Base-by-base conservation (phyloP, 352 stramenopile species). In the Pythium coloratum region DNA sequence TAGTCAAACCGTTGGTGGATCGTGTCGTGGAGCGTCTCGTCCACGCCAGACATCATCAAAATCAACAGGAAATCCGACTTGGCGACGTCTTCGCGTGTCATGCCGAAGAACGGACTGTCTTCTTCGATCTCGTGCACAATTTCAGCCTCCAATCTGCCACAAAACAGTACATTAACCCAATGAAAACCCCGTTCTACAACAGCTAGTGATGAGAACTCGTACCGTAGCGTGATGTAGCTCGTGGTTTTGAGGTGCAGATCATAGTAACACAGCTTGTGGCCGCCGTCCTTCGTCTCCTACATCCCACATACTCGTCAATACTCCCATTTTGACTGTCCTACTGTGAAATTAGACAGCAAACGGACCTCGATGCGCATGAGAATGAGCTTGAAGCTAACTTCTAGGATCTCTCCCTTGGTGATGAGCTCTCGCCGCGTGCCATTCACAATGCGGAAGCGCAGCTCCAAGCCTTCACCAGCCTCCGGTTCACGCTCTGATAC, bases 251-350 rank as follows among this genome's bases (percentile, higher is more conserved):
- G 61, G 9, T 76, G 66, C 20, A 90, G 50, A 55, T 90, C 79
- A 40, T 90, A 90, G 64, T 88, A 88, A 40, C 81, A 90, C 26
- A 90, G 67, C 64, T 76, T 84, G 38, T 79, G 86, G 30, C 81
- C 76, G 2, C 72, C 73, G 32, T 62, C 32, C 18, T 59, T 73
- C 16, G 73, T 78, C 28, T 64, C 69, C 79, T 89, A n/a, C 12
- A 55, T 20, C 34, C 46, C 12, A 24, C 53, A 63, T n/a, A 20
- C 10, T 10, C 7, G 47, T 30, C 1, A 63, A 13, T 34, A 54
- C 26, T 1, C 28, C 28, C 28, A 30, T 30, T 30, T 30, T 30
- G 28, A 30, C 28, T 30, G 28, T 30, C 28, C 28, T 30, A 30
- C 28, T 30, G 28, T 30, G 28, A 30, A 30, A 30, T 30, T 2